Evolutionary conservation across 495 filamentous ascomycete species (phyloP).

Genomic region (Aspergillus mulundensis): DNA sequence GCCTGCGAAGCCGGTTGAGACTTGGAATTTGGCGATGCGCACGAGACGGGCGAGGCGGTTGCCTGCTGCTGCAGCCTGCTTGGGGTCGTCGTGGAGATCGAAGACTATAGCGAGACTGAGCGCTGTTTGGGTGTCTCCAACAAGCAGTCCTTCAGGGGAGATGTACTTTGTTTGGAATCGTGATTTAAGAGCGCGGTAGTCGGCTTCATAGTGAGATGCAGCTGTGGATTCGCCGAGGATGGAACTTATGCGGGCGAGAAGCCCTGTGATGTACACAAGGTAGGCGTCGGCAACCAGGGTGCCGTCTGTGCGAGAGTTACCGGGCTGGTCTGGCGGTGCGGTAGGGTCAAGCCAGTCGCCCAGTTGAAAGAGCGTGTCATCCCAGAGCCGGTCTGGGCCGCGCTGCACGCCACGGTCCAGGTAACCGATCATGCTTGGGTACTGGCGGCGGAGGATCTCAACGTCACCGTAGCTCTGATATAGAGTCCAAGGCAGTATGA

Average conservation of each 20-base stretch:
- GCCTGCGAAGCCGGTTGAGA: slow-evolving; percentile 53
- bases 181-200: slow-evolving; percentile 23
- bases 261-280: slow-evolving; percentile 38
- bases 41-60: slow-evolving; percentile 35
- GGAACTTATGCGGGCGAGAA: slow-evolving; percentile 22
- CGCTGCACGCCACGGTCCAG: slow-evolving; percentile 44
- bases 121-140: slow-evolving; percentile 48
- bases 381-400: slow-evolving; percentile 36
- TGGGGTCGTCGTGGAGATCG: slow-evolving; percentile 32
- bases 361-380: slow-evolving; percentile 34
- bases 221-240: slow-evolving; percentile 29
- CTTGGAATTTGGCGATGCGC: slow-evolving; percentile 33
- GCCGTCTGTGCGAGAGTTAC: slow-evolving; percentile 36
- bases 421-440: slow-evolving; percentile 43
- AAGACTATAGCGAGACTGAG: slow-evolving; percentile 43
- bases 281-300: slow-evolving; percentile 50
- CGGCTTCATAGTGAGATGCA: slow-evolving; percentile 20
- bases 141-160: slow-evolving; percentile 32
- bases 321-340: slow-evolving; percentile 42
- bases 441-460: slow-evolving; percentile 38
- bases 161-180: slow-evolving; percentile 45
- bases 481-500: slow-evolving; percentile 44
- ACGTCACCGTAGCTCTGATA: slow-evolving; percentile 43
- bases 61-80: slow-evolving; percentile 30
- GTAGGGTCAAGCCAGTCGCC: slow-evolving; percentile 55